Base-by-base conservation (phyloP, 805 yeast species). In the Hermanozyma aechmeae region DNA sequence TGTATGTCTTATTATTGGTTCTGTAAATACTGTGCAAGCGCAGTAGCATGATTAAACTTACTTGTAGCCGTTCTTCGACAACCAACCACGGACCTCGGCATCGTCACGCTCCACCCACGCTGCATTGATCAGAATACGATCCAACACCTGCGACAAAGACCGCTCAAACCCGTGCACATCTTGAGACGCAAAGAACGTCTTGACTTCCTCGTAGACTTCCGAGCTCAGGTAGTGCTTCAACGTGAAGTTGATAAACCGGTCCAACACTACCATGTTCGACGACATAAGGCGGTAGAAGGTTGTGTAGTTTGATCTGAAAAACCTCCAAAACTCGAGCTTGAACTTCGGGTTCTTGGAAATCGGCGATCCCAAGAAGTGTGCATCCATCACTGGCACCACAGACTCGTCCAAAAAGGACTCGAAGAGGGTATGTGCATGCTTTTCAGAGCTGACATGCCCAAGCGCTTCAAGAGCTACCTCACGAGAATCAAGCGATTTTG, bases 391-490 rank as follows among this genome's bases (percentile, higher is more conserved):
- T 0, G 74, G 73, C 20, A 76, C 61, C 22, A 57, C 46, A 2
- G 62, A 61, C 8, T 55, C 53, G 21, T 70, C 58, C 24, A 64
- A 45, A 18, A 73, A 47, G 33, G 62, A 42, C 1, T 40, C 48
- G n/a, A 74, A 39, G 27, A 71, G 50, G 27, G 46, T 45, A 1
- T 22, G 41, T 15, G 71, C 52, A 16, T 60, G 53, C 10, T 49
- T 53, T 7, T 46, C 41, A 17, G 61, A 57, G 21, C 54, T 39
- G 13, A 68, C 56, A 12, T 56, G 48, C 2, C 83, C 82, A 26
- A 77, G 50, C 0, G 82, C 68, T n/a, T 48, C 46, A 15, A 76
- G 53, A 0, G 79, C 75, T 28, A 68, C 56, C 49, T 77, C 84
- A 29, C 76, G 49, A 2, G 72, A 66, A 48, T 76, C 82, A 29